Evolutionary conservation across 306 rosid species (phyloP).

Genomic region (Vicia faba): DNA sequence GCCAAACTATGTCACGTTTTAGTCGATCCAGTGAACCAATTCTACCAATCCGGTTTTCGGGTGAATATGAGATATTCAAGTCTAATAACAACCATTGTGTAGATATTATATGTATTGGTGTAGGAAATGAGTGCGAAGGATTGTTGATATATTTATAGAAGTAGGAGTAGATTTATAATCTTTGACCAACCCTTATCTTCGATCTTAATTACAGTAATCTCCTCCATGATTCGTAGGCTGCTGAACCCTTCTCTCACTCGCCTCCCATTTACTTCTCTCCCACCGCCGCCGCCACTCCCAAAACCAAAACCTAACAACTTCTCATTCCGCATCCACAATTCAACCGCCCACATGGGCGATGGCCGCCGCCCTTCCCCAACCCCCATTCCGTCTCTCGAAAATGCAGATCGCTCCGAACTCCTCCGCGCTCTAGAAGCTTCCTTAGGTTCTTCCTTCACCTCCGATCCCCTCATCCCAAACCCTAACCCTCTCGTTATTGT

Average conservation of each 20-base stretch:
- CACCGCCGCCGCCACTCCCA: background rate
- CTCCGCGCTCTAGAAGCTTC: conserved; percentile 81
- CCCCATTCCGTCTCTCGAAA: conserved; percentile 52
- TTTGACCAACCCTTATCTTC: background rate
- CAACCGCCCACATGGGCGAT: conserved; percentile 49
- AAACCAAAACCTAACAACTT: background rate
- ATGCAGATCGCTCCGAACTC: conserved; percentile 61
- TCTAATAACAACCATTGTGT: too few relatives aligned
- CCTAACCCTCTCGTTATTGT: conserved; percentile 75
- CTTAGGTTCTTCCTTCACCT: conserved; percentile 60
- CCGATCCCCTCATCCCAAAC: conserved; percentile 56
- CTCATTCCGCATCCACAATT: conserved; percentile 2
- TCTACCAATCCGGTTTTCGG: too few relatives aligned
- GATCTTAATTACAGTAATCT: conserved; percentile 3
- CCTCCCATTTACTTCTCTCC: background rate
- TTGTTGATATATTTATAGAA: too few relatives aligned
- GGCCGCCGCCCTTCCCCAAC: conserved; percentile 37
- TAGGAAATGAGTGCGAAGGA: too few relatives aligned
- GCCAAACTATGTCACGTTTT: too few relatives aligned
- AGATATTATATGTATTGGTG: too few relatives aligned
- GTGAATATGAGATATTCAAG: too few relatives aligned
- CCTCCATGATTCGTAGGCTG: conserved; percentile 37
- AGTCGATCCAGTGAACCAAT: too few relatives aligned
- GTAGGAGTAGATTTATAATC: too few relatives aligned
- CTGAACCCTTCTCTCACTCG: background rate